Base-by-base conservation (phyloP, 169 alveolate species). In the Plasmodium blacklocki region DNA sequence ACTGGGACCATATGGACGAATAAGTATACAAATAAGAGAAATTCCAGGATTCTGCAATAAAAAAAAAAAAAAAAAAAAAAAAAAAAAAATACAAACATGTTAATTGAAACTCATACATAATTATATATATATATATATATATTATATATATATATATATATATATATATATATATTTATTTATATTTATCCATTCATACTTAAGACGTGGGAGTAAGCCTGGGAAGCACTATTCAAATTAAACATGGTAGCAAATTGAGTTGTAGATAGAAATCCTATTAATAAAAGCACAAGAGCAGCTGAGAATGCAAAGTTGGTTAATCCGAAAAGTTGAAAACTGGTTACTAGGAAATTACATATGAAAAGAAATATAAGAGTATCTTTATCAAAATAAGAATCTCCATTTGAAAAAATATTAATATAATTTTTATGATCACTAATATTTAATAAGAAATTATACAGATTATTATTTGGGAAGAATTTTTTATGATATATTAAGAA, bases 1-100 rank as follows among this genome's bases (percentile, higher is more conserved):
- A 88, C 71, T 93, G 96, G 43, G 96, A 86, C 96, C 96, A 93
- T 12, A 93, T 80, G 11, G 94, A 62, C 21, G 93, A 74, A 63
- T 89, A 92, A 50, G 86, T 59, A 73, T 86, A 93, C 47, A 93
- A 67, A 23, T 59, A 52, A n/a, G 87, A 52, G 74, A 70, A 70
- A 45, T 92, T 58, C 93, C 93, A 88, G 21, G 73, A 78, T 50
- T 74, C 75, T 45, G 50, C 11, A 60, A 64, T 66, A 5, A 8
- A 18, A 59, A 26, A 26, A 1, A 26, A 15, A 60, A 64, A 78
- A 5, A 8, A 18, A 59, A 26, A 26, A 1, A 26, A 26, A 26
- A 26, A 2, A 39, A 39, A 5, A 32, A 32, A 4, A 32, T 32
- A 32, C 45, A 32, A 2, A 4, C 45, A 32, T 32, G 45, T 39